Conservation (phyloP, 495 filamentous ascomycete genomes). For the Aspergillus mulundensis region DNA sequence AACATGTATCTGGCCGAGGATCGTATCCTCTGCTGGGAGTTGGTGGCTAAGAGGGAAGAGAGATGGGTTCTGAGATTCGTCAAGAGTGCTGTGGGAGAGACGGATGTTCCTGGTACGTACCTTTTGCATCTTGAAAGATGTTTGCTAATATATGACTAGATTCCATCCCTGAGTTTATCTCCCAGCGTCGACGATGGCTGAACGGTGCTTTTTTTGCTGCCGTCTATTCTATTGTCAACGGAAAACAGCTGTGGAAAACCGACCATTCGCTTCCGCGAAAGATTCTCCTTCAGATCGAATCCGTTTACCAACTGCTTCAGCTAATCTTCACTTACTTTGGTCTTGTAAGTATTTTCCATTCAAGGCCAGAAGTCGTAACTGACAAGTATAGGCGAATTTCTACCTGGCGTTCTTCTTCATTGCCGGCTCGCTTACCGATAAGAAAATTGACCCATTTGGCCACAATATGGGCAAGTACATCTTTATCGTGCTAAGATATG, state of each 20-base stretch:
- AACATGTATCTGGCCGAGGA: slow-evolving; percentile 99
- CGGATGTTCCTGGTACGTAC: slow-evolving; percentile 84
- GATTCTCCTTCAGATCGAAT: slow-evolving; percentile 89
- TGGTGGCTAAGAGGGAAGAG: slow-evolving; percentile 92
- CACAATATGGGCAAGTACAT: slow-evolving; percentile 78
- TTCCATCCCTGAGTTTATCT: slow-evolving; percentile 80
- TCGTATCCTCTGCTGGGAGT: slow-evolving; percentile 97
- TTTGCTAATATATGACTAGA: slow-evolving; percentile 20
- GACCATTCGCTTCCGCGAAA: slow-evolving; percentile 90
- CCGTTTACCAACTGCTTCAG: slow-evolving; percentile 88
- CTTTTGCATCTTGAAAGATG: not conserved
- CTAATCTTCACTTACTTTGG: slow-evolving; percentile 97
- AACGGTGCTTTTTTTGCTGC: slow-evolving; percentile 99
- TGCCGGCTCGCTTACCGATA: slow-evolving; percentile 84
- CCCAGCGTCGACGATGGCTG: slow-evolving; percentile 91
- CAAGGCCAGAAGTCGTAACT: not conserved
- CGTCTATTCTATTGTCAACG: slow-evolving; percentile 95
- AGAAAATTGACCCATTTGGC: slow-evolving; percentile 81
- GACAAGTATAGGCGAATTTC: slow-evolving; percentile 71
- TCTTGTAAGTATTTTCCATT: slow-evolving; percentile 46
- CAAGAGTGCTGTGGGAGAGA: slow-evolving; percentile 90
- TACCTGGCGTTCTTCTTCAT: slow-evolving; percentile 99
- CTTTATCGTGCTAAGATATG: slow-evolving; percentile 81
- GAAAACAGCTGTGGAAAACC: slow-evolving; percentile 86
- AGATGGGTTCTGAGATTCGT: slow-evolving; percentile 98